Evolutionary conservation across 306 rosid genomes (phyloP).

Genomic region (Corylus avellana): DNA sequence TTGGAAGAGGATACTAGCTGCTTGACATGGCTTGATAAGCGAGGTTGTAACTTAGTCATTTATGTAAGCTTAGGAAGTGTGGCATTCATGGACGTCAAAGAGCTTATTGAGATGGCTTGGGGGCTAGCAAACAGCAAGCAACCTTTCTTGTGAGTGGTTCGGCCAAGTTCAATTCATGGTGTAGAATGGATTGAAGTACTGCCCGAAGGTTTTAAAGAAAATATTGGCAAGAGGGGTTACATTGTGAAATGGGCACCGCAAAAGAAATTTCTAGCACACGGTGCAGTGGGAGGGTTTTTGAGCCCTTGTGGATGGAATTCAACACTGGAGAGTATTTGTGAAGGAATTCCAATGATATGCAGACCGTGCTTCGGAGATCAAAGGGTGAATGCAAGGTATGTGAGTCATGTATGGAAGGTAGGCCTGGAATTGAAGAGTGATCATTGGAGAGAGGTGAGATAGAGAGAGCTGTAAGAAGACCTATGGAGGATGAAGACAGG

Average conservation of each 20-base stretch:
- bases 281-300: constrained; percentile 47
- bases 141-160: constrained; percentile 47
- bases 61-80: constrained; percentile 57
- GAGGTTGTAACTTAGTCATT: constrained; percentile 13
- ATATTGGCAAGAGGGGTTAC: constrained; percentile 19
- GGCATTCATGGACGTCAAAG: constrained; percentile 43
- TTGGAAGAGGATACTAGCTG: constrained; percentile 28
- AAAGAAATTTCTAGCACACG: constrained; percentile 38
- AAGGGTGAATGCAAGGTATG: constrained; percentile 36
- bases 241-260: constrained; percentile 55
- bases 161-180: constrained; percentile 14
- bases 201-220: constrained; percentile 22
- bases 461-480: too few species aligned
- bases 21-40: constrained; percentile 34
- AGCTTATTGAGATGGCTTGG: constrained; percentile 45
- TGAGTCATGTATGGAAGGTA: constrained; percentile 41
- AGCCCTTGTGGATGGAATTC: constrained; percentile 61
- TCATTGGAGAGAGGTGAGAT: too few species aligned
- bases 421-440: constrained; percentile 13
- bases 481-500: too few species aligned
- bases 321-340: constrained; percentile 38
- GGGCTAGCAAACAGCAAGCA: constrained; percentile 52
- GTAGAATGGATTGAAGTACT: constrained; percentile 22
- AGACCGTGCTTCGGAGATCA: constrained; percentile 46
- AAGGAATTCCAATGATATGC: constrained; percentile 47